Percentiles rank a stretch among this genome's conserved stretches.
Evolutionary conservation across 208 protist species (phyloP).

Genomic region (Borovskyia barvae): DNA sequence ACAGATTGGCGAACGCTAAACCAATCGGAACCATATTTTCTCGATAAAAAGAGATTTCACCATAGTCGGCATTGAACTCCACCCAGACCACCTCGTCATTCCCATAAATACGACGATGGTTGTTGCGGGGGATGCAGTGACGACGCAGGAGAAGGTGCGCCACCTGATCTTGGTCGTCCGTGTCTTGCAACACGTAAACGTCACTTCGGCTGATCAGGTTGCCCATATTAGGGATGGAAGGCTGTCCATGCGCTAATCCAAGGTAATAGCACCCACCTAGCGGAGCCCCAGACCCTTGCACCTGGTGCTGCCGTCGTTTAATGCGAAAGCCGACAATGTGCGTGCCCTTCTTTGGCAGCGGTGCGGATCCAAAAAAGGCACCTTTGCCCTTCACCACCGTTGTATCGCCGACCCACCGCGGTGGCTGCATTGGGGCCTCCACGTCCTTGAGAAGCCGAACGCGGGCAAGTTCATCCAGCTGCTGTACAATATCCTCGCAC

Average conservation of each 20-base stretch:
- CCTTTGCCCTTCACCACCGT: conserved; percentile 70
- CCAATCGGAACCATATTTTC: conserved; percentile 84
- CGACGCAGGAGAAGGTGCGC: conserved; percentile 63
- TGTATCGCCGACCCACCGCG: conserved; percentile 54
- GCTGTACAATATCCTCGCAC: conserved; percentile 52
- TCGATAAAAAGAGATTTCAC: conserved; percentile 87
- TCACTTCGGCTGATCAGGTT: conserved; percentile 72
- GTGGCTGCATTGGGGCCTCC: conserved; percentile 32
- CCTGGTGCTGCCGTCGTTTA: conserved; percentile 54
- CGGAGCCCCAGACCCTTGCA: conserved; percentile 58
- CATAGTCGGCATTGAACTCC: conserved; percentile 83
- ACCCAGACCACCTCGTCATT: conserved; percentile 87
- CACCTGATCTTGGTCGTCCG: conserved; percentile 87
- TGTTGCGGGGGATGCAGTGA: conserved; percentile 74
- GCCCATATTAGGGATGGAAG: conserved; percentile 59
- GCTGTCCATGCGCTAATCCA: conserved; percentile 74
- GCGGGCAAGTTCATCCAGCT: conserved; percentile 62
- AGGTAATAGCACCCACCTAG: conserved; percentile 90
- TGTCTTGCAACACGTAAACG: conserved; percentile 87
- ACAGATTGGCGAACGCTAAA: conserved; percentile 82
- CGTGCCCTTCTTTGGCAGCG: conserved; percentile 62
- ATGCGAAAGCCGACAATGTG: conserved; percentile 86
- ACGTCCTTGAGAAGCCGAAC: conserved; percentile 32
- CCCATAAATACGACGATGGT: conserved; percentile 75
- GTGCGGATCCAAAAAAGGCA: conserved; percentile 63